Base-by-base conservation (phyloP, 2,329 filamentous ascomycete genomes). In the Apiospora arundinis region DNA sequence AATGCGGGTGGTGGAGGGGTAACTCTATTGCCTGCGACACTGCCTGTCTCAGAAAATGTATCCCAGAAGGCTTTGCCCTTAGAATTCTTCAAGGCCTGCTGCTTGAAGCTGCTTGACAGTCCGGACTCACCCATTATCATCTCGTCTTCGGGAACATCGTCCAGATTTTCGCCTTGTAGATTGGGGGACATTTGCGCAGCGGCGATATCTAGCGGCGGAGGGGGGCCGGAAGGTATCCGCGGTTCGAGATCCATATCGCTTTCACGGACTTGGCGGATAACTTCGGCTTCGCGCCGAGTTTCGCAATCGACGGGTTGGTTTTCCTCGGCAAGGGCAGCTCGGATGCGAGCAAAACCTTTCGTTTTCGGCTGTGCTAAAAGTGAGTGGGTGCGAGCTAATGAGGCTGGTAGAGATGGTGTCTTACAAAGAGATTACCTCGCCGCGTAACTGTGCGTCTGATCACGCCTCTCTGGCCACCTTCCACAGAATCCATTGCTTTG, bases 241-340 rank as follows among this genome's bases (percentile, higher is more conserved):
- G 80, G 84, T 71, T 89, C 88, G 18, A 91, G 83, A 67, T 91
- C 90, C 74, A 92, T 88, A 77, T 98, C 95, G 76, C 92, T 95
- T 81, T 98, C 96, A 56, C 95, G 92, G 40, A 98, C 95, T 82
- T 98, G 96, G 68, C 94, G 93, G 74, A 99, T 94, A 6, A 98
- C 96, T 82, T 98, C 95, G 48, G 95, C 95, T 84, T 99, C 96
- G 49, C 95, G 92, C 69, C 93, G 92, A 71, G 94, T 91, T 81
- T 99, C 96, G 56, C 92, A 92, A 77, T 99, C 96, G 12, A 97
- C 86, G 0, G 96, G 96, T 0, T 95, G 91, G 21, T 90, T 89
- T 83, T 99, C 96, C 83, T 99, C 96, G 71, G 93, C 87, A 0
- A 99, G 87, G 4, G 95, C 95, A 11, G 95, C 96, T 73, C 93